These are phyloP conservation scores for Penicillium sp. DNA, from an alignment of 2,329 filamentous ascomycete genomes.

Conservation along the genomic window DNA sequence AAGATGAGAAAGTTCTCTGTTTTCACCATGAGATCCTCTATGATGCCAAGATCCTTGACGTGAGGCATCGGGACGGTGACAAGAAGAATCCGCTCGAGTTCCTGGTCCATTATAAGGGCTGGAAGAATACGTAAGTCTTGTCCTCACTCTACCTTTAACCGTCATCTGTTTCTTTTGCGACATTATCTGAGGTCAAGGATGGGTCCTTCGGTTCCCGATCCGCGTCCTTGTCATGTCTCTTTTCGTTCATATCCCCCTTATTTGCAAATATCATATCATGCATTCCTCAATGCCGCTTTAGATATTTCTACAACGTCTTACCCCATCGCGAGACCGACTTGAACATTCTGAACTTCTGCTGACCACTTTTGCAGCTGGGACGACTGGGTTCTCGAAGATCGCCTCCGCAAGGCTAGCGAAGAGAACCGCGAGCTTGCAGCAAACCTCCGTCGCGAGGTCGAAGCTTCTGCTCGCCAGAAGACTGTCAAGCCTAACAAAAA, in stretches of 20 bases:
- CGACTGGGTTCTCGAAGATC: conserved; percentile 94
- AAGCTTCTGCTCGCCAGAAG: conserved; percentile 39
- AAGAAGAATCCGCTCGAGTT: conserved; percentile 81
- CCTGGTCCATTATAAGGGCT: conserved; percentile 97
- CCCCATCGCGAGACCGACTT: background rate
- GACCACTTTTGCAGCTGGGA: conserved; percentile 70
- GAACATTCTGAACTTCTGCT: conserved; percentile 11
- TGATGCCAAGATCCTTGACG: conserved; percentile 92
- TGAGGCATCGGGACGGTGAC: conserved; percentile 66
- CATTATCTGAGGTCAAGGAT: background rate
- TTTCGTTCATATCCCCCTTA: background rate
- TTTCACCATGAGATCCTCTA: conserved; percentile 98
- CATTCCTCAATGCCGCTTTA: too few relatives aligned
- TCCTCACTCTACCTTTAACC: conserved; percentile 10
- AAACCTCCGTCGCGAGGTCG: conserved; percentile 50
- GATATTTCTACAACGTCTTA: too few relatives aligned
- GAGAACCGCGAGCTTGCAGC: conserved; percentile 89
- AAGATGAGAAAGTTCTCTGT: conserved; percentile 92
- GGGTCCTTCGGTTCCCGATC: too few relatives aligned
- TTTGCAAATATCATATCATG: too few relatives aligned
- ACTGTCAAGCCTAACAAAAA: conserved; percentile 41
- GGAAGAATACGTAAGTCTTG: conserved; percentile 85
- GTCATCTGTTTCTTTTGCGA: background rate
- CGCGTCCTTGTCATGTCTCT: background rate
- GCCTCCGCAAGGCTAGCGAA: conserved; percentile 89